Evolutionary conservation across 2,329 filamentous ascomycete species (phyloP).

Genomic region (Fonsecaea monophora): DNA sequence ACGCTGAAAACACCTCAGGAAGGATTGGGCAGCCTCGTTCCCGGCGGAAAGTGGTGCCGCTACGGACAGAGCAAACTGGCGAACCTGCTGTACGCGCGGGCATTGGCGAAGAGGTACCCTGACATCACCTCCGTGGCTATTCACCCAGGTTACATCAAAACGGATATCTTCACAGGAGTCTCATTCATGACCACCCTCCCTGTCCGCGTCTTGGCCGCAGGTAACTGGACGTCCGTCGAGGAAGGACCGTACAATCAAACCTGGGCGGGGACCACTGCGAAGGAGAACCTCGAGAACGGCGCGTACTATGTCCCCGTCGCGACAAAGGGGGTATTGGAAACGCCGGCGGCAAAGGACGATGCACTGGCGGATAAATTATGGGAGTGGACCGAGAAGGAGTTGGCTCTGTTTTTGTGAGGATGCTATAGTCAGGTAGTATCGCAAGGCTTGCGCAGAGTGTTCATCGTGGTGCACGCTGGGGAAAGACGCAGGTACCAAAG

Average conservation of each 20-base stretch:
- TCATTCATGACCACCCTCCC: slow-evolving; percentile 39
- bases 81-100: slow-evolving; percentile 55
- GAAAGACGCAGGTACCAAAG: too few relatives aligned
- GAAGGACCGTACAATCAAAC: slow-evolving; percentile 52
- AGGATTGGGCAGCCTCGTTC: slow-evolving; percentile 12
- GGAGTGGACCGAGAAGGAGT: slow-evolving; percentile 53
- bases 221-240: slow-evolving; percentile 40
- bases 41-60: slow-evolving; percentile 38
- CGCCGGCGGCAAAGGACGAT: slow-evolving; percentile 44
- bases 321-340: slow-evolving; percentile 41
- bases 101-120: slow-evolving; percentile 54
- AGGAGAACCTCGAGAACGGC: slow-evolving; percentile 45
- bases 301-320: slow-evolving; percentile 54
- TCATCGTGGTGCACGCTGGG: too few relatives aligned
- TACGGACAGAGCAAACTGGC: slow-evolving; percentile 61
- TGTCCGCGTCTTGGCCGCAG: slow-evolving; percentile 15
- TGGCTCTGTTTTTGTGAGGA: slow-evolving; percentile 15
- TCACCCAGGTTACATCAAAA: slow-evolving; percentile 59
- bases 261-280: slow-evolving; percentile 49
- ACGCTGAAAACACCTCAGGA: slow-evolving; percentile 30
- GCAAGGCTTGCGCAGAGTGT: too few relatives aligned
- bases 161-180: slow-evolving; percentile 59
- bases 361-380: slow-evolving; percentile 48
- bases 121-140: slow-evolving; percentile 52
- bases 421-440: not conserved